A percentile compares a stretch with the other conserved stretches of the same genome.
Evolutionary conservation across 2,329 filamentous ascomycete genomes (phyloP).

Genomic region (Rachicladosporium sp.): DNA sequence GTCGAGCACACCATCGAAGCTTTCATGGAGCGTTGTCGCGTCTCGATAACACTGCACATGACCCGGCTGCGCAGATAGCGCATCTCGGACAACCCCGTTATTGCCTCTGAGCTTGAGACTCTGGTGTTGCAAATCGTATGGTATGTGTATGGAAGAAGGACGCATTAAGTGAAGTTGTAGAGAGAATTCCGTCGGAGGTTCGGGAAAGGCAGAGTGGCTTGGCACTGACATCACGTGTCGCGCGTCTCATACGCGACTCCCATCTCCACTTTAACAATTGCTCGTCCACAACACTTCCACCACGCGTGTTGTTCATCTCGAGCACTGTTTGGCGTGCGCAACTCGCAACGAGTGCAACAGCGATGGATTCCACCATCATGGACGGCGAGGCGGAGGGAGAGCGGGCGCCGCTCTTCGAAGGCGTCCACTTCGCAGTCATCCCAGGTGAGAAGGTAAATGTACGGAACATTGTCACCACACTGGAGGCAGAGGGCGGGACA

Average conservation of each 20-base stretch:
- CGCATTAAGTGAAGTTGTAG: background rate
- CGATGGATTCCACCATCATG: background rate
- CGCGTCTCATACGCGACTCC: background rate
- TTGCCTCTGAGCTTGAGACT: too few species aligned
- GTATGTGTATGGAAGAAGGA: too few species aligned
- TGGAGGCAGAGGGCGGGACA: conserved; percentile 30
- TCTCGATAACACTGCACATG: background rate
- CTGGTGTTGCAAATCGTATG: too few species aligned
- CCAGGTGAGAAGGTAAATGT: conserved; percentile 24
- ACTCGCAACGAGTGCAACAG: background rate
- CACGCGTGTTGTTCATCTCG: background rate
- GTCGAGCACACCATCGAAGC: background rate
- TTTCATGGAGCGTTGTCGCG: background rate
- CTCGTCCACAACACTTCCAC: background rate
- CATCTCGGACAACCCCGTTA: background rate
- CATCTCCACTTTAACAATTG: background rate
- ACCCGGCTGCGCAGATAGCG: background rate
- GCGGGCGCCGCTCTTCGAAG: conserved; percentile 23
- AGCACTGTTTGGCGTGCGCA: background rate
- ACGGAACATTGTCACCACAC: background rate
- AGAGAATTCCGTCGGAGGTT: conserved; percentile 1
- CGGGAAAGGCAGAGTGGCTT: conserved; percentile 1
- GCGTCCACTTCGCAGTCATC: conserved; percentile 31
- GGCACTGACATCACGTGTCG: background rate
- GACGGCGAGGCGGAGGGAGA: conserved; percentile 3